A percentile compares a stretch with the other conserved stretches of the same genome.
These are phyloP conservation scores for Pseudogymnoascus sp. DNA, from an alignment of 2,329 filamentous ascomycete species.

Conservation along the genomic window DNA sequence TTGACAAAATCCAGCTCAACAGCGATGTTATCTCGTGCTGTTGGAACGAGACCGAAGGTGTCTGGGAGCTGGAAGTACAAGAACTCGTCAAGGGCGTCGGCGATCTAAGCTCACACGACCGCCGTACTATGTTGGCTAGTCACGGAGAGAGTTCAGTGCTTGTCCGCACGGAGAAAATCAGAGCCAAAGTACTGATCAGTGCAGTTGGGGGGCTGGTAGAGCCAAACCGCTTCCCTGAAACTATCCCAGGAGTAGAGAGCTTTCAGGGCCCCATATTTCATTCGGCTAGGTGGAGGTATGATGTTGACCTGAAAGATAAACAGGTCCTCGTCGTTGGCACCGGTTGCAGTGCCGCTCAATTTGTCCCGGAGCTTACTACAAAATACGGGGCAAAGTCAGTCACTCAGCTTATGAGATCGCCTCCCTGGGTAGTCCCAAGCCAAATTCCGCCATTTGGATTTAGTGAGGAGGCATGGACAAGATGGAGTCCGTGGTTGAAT, in stretches of 20 bases:
- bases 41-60: constrained; percentile 44
- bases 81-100: constrained; percentile 45
- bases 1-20: constrained; percentile 50
- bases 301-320: constrained; percentile 44
- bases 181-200: constrained; percentile 46
- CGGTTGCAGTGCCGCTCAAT: constrained; percentile 49
- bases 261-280: constrained; percentile 51
- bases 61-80: constrained; percentile 47
- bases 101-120: constrained; percentile 42
- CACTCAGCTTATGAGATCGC: constrained; percentile 51
- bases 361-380: constrained; percentile 44
- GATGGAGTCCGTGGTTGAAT: constrained; percentile 38
- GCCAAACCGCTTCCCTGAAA: constrained; percentile 41
- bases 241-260: constrained; percentile 42
- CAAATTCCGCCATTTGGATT: constrained; percentile 27
- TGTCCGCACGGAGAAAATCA: constrained; percentile 41
- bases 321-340: constrained; percentile 50
- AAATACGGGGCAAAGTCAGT: constrained; percentile 40
- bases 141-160: constrained; percentile 41
- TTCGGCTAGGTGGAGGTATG: constrained; percentile 48
- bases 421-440: constrained; percentile 46
- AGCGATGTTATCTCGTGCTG: constrained; percentile 44
- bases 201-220: constrained; percentile 49
- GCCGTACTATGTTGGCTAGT: constrained; percentile 34
- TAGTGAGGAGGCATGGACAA: constrained; percentile 35